Base-by-base conservation (phyloP, 306 rosid species). In the Coriaria nepalensis region DNA sequence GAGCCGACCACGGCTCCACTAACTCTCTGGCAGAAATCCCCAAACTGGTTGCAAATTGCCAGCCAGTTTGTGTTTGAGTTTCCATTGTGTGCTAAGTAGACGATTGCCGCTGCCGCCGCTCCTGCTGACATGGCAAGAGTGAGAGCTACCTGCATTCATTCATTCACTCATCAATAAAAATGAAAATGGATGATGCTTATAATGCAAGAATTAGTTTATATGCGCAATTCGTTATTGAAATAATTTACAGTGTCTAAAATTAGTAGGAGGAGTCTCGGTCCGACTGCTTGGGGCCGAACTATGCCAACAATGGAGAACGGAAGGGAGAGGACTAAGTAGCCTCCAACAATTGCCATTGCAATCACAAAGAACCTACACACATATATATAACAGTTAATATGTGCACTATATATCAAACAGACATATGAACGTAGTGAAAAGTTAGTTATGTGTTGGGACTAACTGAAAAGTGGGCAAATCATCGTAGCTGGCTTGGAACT, bases 321-420 rank as follows among this genome's bases (percentile, higher is more conserved):
- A 5, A 90, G 62, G 9, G 97, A 90, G 2, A 90, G 86, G 43
- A 75, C 93, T 5, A 84, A 49, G 75, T 90, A 90, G 33, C 95
- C 95, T n/a, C 66, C 66, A 37, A 90, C 93, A 2, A 90, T 15
- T 10, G 83, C 70, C 95, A 84, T 84, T 33, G 77, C 76, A 32
- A 88, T 74, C 5, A 88, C 69, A 33, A 88, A 84, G 60, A 88
- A 88, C 81, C 97, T 88, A 88, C 81, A 72, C 81, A 72, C 52
- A 14, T 40, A 6, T 3, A 37, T 7, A 14, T 20, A 20, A 20
- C 29, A 20, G 3, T 20, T 20, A 20, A 20, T 20, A 20, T 20
- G 29, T 20, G 29, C 3, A 20, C 29, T 20, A 20, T 34, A 9
- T 33, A 4, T 13, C 6, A 64, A 40, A 9, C 39, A 13, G 14